Percentiles rank a stretch among this genome's conserved stretches.
These are phyloP conservation scores for Inonotus obliquus DNA, from an alignment of 1,284 basidiomycete species.

Conservation along the genomic window DNA sequence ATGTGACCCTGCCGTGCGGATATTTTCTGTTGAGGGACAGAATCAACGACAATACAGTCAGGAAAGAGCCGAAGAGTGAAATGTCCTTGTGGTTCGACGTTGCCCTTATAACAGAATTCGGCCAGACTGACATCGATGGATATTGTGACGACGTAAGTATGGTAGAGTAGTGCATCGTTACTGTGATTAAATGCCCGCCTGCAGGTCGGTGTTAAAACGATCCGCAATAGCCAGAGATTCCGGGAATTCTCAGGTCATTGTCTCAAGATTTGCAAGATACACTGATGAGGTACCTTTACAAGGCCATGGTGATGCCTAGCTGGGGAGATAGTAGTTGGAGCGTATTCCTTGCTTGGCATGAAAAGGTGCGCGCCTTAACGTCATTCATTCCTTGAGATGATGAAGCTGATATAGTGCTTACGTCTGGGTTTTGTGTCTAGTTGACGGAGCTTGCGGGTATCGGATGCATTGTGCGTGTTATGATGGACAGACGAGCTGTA, in stretches of 20 bases:
- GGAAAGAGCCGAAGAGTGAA: too few relatives aligned
- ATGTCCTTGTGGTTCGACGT: background rate
- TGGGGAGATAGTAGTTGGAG: conserved; percentile 85
- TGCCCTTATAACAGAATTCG: too few relatives aligned
- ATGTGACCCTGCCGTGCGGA: too few relatives aligned
- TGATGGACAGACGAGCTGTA: conserved; percentile 79
- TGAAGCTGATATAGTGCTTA: background rate
- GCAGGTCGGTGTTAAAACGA: background rate
- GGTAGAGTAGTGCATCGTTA: too few relatives aligned
- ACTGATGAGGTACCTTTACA: conserved; percentile 98
- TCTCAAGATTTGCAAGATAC: conserved; percentile 83
- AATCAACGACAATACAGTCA: too few relatives aligned
- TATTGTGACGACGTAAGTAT: too few relatives aligned
- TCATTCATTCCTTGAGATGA: background rate
- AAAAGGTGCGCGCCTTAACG: conserved; percentile 62
- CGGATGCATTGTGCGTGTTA: conserved; percentile 94
- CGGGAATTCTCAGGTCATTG: conserved; percentile 69
- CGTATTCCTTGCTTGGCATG: conserved; percentile 92
- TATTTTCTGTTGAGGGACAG: too few relatives aligned
- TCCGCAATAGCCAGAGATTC: conserved; percentile 65
- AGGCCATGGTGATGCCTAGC: conserved; percentile 84
- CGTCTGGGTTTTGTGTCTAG: conserved; percentile 37
- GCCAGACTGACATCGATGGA: too few relatives aligned
- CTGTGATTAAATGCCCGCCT: too few relatives aligned
- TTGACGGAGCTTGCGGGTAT: conserved; percentile 93